Conservation (phyloP, 140 eudicot species). For the Bidens hawaiensis region DNA sequence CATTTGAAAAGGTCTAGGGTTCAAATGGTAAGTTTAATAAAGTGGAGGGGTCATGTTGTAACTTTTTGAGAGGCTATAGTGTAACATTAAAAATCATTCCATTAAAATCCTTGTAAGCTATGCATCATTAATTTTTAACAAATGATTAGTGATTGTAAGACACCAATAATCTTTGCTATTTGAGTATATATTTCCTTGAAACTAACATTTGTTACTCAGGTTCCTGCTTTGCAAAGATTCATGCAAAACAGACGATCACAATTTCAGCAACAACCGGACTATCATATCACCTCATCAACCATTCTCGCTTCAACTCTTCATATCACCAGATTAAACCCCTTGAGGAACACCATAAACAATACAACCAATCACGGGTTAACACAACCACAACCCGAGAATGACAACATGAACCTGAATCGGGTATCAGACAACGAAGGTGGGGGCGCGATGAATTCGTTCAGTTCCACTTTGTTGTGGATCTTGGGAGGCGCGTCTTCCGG, state of each 20-base stretch:
- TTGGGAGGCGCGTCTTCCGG: conserved; percentile 91
- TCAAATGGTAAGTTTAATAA: too few relatives aligned
- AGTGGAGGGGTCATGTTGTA: too few relatives aligned
- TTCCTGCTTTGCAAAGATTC: not conserved
- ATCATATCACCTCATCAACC: conserved; percentile 88
- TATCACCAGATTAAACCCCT: conserved; percentile 70
- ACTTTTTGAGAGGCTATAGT: too few relatives aligned
- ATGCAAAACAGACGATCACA: conserved; percentile 81
- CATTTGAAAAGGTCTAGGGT: too few relatives aligned
- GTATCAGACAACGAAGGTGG: conserved; percentile 46
- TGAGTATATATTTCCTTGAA: too few relatives aligned
- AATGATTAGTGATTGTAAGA: too few relatives aligned
- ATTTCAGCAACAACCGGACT: conserved; percentile 92
- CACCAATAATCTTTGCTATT: too few relatives aligned
- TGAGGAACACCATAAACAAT: conserved; percentile 35
- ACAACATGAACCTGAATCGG: conserved; percentile 24
- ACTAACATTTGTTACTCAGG: not conserved
- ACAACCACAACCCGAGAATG: conserved; percentile 37
- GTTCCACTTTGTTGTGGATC: conserved; percentile 83
- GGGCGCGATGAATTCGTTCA: conserved; percentile 76
- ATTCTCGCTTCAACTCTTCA: conserved; percentile 95
- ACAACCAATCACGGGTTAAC: conserved; percentile 29
- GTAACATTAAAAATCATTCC: too few relatives aligned
- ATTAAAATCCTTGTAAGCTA: too few relatives aligned
- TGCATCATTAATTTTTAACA: too few relatives aligned